Conservation (phyloP, 148 eudicot genomes). For the Chenopodium album region DNA sequence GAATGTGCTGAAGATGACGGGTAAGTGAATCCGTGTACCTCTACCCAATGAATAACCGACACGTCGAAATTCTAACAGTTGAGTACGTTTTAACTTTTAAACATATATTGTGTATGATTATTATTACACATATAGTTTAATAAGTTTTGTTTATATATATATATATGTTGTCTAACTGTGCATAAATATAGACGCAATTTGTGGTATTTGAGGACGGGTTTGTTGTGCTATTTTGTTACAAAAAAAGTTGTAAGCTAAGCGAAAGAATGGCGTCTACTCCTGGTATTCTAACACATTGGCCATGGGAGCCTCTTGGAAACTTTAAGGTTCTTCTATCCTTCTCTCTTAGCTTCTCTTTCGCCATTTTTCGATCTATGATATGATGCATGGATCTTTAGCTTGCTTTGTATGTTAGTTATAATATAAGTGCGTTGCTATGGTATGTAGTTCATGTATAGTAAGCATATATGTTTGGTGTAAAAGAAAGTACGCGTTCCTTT, state of each 20-base stretch:
- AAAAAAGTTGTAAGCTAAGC: background rate
- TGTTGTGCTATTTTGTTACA: background rate
- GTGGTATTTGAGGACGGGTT: background rate
- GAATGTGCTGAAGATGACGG: background rate
- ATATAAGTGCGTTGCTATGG: no score
- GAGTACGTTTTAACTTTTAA: background rate
- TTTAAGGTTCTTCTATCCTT: conserved; percentile 41
- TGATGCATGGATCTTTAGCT: background rate
- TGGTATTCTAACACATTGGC: conserved; percentile 59
- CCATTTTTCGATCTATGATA: background rate
- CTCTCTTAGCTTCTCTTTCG: background rate
- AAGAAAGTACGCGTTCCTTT: no score
- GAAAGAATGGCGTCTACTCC: conserved; percentile 50
- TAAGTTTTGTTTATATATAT: background rate
- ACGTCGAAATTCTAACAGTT: background rate
- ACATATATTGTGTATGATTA: background rate
- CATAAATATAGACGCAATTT: background rate
- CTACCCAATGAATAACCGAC: background rate
- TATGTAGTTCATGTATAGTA: no score
- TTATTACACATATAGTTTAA: background rate
- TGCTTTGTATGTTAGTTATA: background rate
- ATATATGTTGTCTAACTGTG: background rate
- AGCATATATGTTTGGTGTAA: no score
- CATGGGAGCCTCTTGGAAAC: conserved; percentile 59
- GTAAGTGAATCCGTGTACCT: background rate